These are phyloP conservation scores for Globisporangium heterothallicum DNA, from an alignment of 352 stramenopile genomes.

Conservation along the genomic window DNA sequence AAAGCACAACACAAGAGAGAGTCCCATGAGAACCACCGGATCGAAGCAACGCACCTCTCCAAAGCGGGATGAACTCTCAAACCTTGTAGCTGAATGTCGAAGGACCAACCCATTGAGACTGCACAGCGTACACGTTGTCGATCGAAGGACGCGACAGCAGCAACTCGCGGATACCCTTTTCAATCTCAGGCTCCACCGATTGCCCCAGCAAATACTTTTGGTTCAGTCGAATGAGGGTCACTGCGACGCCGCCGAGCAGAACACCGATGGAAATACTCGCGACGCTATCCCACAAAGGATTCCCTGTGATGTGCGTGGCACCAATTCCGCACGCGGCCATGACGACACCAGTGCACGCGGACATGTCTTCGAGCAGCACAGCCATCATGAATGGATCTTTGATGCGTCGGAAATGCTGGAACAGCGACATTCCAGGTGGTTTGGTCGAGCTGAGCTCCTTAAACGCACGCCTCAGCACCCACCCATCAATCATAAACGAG, in stretches of 20 bases:
- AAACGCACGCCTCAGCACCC: slow-evolving; percentile 91
- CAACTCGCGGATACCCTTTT: slow-evolving; percentile 72
- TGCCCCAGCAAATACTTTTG: slow-evolving; percentile 96
- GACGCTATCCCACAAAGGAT: slow-evolving; percentile 94
- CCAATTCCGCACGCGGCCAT: slow-evolving; percentile 93
- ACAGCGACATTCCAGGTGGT: slow-evolving; percentile 60
- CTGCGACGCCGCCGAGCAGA: slow-evolving; percentile 91
- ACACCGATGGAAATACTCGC: slow-evolving; percentile 93
- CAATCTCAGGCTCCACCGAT: slow-evolving; percentile 92
- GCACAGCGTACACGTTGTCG: slow-evolving; percentile 93
- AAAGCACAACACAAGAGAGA: slow-evolving; percentile 7
- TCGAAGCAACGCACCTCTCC: background rate
- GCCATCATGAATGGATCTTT: slow-evolving; percentile 97
- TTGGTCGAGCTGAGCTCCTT: slow-evolving; percentile 78
- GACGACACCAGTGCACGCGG: slow-evolving; percentile 95
- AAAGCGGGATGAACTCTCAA: background rate
- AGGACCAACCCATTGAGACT: slow-evolving; percentile 97
- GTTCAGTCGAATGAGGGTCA: slow-evolving; percentile 94
- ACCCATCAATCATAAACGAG: slow-evolving; percentile 95
- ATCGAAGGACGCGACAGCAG: slow-evolving; percentile 87
- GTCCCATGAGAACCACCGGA: background rate
- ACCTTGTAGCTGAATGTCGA: slow-evolving; percentile 98
- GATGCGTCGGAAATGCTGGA: slow-evolving; percentile 59
- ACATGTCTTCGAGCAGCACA: slow-evolving; percentile 95
- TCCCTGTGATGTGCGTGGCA: slow-evolving; percentile 88